Evolutionary conservation across 2,329 filamentous ascomycete genomes (phyloP).

Genomic region (Akanthomyces dipterigenus): DNA sequence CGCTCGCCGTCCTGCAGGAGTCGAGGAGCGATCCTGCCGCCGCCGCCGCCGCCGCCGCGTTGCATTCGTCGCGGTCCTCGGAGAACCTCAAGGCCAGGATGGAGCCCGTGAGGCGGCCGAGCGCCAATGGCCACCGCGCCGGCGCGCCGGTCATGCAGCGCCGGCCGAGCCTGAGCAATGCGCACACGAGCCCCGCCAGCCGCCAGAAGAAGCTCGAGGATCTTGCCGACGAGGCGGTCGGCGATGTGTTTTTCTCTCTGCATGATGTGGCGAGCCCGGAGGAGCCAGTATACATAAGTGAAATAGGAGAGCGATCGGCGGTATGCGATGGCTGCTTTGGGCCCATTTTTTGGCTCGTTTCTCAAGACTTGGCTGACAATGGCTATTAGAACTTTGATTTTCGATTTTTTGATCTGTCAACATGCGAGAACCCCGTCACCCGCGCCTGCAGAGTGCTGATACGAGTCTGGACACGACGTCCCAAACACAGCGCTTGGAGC

Average conservation of each 20-base stretch:
- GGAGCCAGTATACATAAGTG: slow-evolving; percentile 82
- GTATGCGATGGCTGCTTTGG: slow-evolving; percentile 26
- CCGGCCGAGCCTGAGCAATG: slow-evolving; percentile 43
- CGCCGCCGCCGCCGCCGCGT: slow-evolving; percentile 10
- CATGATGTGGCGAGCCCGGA: slow-evolving; percentile 57
- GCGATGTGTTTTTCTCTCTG: slow-evolving; percentile 84
- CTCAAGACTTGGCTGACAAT: slow-evolving; percentile 11
- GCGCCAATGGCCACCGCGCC: slow-evolving; percentile 15
- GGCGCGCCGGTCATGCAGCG: slow-evolving; percentile 27
- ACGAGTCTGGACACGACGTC: slow-evolving; percentile 65
- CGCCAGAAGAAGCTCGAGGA: slow-evolving; percentile 72
- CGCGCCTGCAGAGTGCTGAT: slow-evolving; percentile 59
- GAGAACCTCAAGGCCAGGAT: slow-evolving; percentile 36
- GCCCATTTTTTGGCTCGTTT: background rate
- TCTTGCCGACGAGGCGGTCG: slow-evolving; percentile 63
- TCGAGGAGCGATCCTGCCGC: slow-evolving; percentile 23
- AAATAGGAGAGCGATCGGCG: slow-evolving; percentile 70
- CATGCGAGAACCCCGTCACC: slow-evolving; percentile 55
- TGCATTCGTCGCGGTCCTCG: slow-evolving; percentile 51
- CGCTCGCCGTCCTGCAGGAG: slow-evolving; percentile 44
- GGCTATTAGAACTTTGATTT: slow-evolving; percentile 71
- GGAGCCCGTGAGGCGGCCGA: slow-evolving; percentile 21
- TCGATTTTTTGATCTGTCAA: slow-evolving; percentile 69
- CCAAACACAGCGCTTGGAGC: slow-evolving; percentile 42
- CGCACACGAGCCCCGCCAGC: slow-evolving; percentile 37